Evolutionary conservation across 257 asterid species (phyloP).

Genomic region (Capsicum pubescens): DNA sequence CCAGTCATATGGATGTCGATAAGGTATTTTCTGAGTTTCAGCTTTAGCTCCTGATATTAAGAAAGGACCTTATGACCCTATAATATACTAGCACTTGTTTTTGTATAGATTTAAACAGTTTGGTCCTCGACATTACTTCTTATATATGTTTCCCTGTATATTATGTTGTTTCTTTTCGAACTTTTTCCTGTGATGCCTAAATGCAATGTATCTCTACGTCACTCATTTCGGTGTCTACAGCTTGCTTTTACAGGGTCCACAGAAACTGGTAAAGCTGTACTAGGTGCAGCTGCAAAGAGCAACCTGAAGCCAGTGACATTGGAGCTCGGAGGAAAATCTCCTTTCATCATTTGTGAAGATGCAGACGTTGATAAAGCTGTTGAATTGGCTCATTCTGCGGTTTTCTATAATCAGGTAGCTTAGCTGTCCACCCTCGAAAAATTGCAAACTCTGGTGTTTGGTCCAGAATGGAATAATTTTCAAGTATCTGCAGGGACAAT

Average conservation of each 20-base stretch:
- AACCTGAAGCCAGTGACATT: conserved; percentile 49
- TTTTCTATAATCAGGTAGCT: conserved; percentile 44
- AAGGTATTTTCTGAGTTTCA: conserved; percentile 45
- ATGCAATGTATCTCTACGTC: not conserved
- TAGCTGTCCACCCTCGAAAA: not conserved
- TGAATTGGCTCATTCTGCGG: conserved; percentile 40
- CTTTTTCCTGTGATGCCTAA: conserved; percentile 14
- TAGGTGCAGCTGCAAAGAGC: conserved; percentile 54
- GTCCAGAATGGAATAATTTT: not conserved
- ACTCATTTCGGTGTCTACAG: conserved; percentile 30
- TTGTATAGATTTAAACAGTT: not conserved
- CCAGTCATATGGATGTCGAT: conserved; percentile 83
- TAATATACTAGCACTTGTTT: not conserved
- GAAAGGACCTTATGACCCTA: not conserved
- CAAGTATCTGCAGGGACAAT: conserved; percentile 61
- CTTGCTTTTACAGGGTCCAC: conserved; percentile 55
- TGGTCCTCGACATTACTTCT: not conserved
- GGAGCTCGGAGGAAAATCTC: too few relatives aligned
- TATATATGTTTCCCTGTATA: not conserved
- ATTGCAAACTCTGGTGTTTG: not conserved
- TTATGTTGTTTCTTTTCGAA: not conserved
- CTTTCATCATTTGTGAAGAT: too few relatives aligned
- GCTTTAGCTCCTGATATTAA: not conserved
- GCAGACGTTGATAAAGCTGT: conserved; percentile 37
- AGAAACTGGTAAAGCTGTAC: conserved; percentile 45